Conservation (phyloP, 805 yeast genomes). For the Kuraishia molischiana region DNA sequence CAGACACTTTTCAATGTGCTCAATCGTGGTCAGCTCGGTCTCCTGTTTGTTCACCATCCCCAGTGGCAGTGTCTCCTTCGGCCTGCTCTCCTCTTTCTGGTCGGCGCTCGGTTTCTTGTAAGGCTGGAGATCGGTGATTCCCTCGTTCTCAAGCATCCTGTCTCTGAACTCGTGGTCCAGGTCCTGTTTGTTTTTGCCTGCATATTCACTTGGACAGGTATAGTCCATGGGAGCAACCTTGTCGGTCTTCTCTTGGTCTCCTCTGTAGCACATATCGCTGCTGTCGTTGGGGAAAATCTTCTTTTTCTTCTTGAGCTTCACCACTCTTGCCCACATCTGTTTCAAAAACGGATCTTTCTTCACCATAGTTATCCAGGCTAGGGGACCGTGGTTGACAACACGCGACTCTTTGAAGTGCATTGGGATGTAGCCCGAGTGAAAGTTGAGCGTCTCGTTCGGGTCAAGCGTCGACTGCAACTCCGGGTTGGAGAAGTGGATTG, state of each 20-base stretch:
- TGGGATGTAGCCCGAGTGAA: conserved; percentile 33
- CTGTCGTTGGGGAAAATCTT: conserved; percentile 6
- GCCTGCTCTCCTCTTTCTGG: conserved; percentile 1
- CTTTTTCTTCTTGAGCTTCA: conserved; percentile 10
- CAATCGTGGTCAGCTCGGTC: conserved; percentile 13
- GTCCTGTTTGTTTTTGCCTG: neutral
- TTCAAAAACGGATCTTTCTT: conserved; percentile 33
- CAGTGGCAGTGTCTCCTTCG: conserved; percentile 7
- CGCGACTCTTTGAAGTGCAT: conserved; percentile 29
- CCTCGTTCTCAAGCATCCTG: conserved; percentile 25
- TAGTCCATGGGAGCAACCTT: neutral
- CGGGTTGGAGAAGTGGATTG: neutral
- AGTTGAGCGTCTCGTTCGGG: conserved; percentile 26
- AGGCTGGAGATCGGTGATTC: conserved; percentile 26
- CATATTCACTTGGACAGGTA: neutral
- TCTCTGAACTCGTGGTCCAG: conserved; percentile 20
- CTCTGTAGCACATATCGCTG: conserved; percentile 1
- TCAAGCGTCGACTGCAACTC: conserved; percentile 2
- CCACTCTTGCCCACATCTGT: conserved; percentile 22
- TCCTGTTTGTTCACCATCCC: conserved; percentile 8
- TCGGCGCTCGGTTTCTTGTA: conserved; percentile 8
- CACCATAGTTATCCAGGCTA: conserved; percentile 37
- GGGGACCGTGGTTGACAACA: conserved; percentile 40
- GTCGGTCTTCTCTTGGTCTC: conserved; percentile 7
- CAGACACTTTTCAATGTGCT: conserved; percentile 24